Evolutionary conservation across 495 filamentous ascomycete species (phyloP).

Genomic region (Penicilliopsis zonata): DNA sequence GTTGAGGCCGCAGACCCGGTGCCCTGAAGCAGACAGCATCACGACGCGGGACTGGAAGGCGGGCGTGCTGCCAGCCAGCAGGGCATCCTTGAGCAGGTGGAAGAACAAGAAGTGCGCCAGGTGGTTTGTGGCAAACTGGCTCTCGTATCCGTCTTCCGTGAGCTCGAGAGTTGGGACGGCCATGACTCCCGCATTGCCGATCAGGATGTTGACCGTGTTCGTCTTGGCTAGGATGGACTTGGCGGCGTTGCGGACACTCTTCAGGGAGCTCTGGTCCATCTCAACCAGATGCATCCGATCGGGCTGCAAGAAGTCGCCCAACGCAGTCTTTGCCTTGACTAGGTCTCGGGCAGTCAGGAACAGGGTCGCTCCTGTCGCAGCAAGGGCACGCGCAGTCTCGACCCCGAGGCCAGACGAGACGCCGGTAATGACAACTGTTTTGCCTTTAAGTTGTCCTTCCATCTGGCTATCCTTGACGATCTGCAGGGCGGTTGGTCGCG

Average conservation of each 20-base stretch:
- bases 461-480: slow-evolving; percentile 39
- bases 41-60: slow-evolving; percentile 31
- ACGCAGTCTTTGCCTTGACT: slow-evolving; percentile 19
- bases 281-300: slow-evolving; percentile 18
- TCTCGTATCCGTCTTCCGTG: slow-evolving; percentile 34
- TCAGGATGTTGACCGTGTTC: slow-evolving; percentile 18
- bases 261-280: slow-evolving; percentile 30
- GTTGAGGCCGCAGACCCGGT: slow-evolving; percentile 14
- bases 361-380: slow-evolving; percentile 34
- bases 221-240: slow-evolving; percentile 18
- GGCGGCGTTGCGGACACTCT: slow-evolving; percentile 26
- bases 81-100: slow-evolving; percentile 28
- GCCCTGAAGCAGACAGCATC: slow-evolving; percentile 24
- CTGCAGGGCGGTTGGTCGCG: slow-evolving; percentile 41
- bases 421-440: slow-evolving; percentile 41
- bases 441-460: slow-evolving; percentile 24
- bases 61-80: slow-evolving; percentile 25
- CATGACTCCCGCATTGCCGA: slow-evolving; percentile 24
- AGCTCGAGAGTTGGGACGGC: slow-evolving; percentile 15
- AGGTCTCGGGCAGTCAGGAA: slow-evolving; percentile 29
- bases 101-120: slow-evolving; percentile 42
- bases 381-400: slow-evolving; percentile 35
- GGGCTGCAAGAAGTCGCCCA: slow-evolving; percentile 17
- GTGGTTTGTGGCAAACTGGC: slow-evolving; percentile 39
- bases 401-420: slow-evolving; percentile 41